Evolutionary conservation across 345 rosid species (phyloP).

Genomic region (Brassica juncea): DNA sequence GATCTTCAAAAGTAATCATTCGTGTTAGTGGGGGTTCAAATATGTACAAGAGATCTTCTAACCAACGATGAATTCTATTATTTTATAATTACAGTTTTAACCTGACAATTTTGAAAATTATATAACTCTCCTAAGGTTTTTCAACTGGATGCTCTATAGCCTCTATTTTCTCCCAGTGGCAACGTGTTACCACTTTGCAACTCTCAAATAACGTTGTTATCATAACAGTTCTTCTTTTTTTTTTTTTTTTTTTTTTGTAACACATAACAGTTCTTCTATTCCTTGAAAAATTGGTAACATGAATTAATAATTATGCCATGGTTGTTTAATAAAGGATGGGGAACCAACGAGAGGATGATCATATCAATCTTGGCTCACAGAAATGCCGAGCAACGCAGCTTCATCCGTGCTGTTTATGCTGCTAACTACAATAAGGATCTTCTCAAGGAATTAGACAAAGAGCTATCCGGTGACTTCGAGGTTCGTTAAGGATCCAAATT

Average conservation of each 20-base stretch:
- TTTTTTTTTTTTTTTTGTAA: too few relatives aligned
- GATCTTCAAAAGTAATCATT: neutral
- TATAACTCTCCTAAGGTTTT: neutral
- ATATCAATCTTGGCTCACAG: slow-evolving; percentile 84
- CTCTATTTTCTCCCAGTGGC: neutral
- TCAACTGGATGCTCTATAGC: neutral
- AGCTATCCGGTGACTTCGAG: slow-evolving; percentile 87
- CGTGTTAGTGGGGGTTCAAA: neutral
- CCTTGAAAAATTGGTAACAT: neutral
- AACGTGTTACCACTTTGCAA: neutral
- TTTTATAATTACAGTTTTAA: neutral
- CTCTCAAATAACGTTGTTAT: neutral
- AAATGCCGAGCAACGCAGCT: slow-evolving; percentile 67
- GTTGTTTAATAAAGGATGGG: slow-evolving; percentile 64
- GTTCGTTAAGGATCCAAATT: slow-evolving; percentile 19
- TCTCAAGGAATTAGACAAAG: slow-evolving; percentile 62
- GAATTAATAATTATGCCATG: neutral
- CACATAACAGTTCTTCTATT: neutral
- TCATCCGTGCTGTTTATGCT: slow-evolving; percentile 58
- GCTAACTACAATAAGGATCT: slow-evolving; percentile 74
- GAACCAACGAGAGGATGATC: slow-evolving; percentile 75
- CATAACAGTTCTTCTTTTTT: neutral
- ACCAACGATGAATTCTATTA: neutral
- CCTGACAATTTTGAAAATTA: neutral
- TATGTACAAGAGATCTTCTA: neutral